Evolutionary conservation across 129 eudicot species (phyloP).

Genomic region (Mikania micrantha): DNA sequence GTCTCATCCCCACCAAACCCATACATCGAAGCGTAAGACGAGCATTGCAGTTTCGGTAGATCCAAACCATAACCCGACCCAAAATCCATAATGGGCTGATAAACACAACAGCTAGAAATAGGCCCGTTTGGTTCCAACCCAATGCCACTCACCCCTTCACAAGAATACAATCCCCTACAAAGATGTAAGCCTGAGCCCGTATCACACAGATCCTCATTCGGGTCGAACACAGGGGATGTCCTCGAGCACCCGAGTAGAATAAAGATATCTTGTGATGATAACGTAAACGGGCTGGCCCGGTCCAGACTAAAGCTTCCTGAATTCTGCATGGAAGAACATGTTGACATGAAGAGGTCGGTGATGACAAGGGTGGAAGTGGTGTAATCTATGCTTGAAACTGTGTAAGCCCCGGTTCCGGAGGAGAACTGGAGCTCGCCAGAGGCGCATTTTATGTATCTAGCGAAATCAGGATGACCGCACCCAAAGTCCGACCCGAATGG

Average conservation of each 20-base stretch:
- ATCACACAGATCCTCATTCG: slow-evolving; percentile 47
- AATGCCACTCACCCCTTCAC: slow-evolving; percentile 55
- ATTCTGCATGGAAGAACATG: slow-evolving; percentile 72
- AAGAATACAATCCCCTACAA: slow-evolving; percentile 70
- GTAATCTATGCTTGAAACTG: slow-evolving; percentile 54
- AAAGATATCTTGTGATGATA: slow-evolving; percentile 37
- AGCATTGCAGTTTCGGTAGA: slow-evolving; percentile 71
- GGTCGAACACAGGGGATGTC: slow-evolving; percentile 66
- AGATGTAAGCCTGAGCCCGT: slow-evolving; percentile 61
- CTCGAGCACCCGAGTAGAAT: slow-evolving; percentile 68
- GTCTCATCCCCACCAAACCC: slow-evolving; percentile 80
- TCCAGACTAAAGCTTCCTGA: slow-evolving; percentile 64
- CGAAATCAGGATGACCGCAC: slow-evolving; percentile 66
- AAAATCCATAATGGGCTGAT: slow-evolving; percentile 40
- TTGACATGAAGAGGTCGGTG: slow-evolving; percentile 65
- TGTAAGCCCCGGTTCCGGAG: slow-evolving; percentile 48
- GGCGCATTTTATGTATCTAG: slow-evolving; percentile 50
- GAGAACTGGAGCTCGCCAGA: slow-evolving; percentile 48
- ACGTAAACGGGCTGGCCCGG: slow-evolving; percentile 42
- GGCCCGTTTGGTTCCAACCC: slow-evolving; percentile 65
- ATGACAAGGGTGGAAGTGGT: slow-evolving; percentile 35
- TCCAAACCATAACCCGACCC: slow-evolving; percentile 47
- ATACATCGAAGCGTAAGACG: slow-evolving; percentile 58
- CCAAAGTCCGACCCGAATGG: slow-evolving; percentile 70
- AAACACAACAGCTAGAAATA: slow-evolving; percentile 63